Base-by-base conservation (phyloP, 83 land plant genomes). In the Thuja plicata region DNA sequence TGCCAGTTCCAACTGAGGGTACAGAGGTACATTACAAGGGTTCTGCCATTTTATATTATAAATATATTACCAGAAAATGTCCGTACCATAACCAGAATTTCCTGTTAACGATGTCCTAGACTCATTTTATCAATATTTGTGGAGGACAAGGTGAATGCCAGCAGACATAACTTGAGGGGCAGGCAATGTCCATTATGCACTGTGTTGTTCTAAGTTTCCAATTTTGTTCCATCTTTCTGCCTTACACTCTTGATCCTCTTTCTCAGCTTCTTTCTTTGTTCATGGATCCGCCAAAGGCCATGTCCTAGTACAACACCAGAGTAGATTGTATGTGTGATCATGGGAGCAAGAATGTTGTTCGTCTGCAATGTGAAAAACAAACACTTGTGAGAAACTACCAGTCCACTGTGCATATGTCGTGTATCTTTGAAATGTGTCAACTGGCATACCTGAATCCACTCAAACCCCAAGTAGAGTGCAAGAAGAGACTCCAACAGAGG, bases 261-360 rank as follows among this genome's bases (percentile, higher is more conserved):
- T 43, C 96, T 93, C 45, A 98, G 88, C 86, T 94, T 97, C 70
- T 93, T 89, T 88, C 95, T 90, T 73, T 98, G 97, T 43, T 96
- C 95, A 34, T 97, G 96, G 37, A 98, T 94, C 76, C 97, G 93
- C 93, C 95, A 91, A 37, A 98, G 93, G 5, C 99, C 99, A 88
- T 95, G 93, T 11, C 99, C 98, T 87, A 97, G 88, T 24, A 97
- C 90, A 0, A 98, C 99, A 76, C 93, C 88, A 13, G 98, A 95
- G 91, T 98, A 98, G 73, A 98, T 91, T 8, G 95, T 93, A 79
- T 98, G 99, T 34, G 99, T 98, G 60, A 98, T 95, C 55, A 98
- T 98, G 38, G 99, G 98, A 7, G 98, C 97, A 86, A 98, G 92
- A 85, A 98, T 92, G 88, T 98, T 98, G 80, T 94, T 92, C 13